A percentile compares a stretch with the other conserved stretches of the same genome.
Conservation (phyloP, 805 yeast species). For the Torulaspora microellipsoides region DNA sequence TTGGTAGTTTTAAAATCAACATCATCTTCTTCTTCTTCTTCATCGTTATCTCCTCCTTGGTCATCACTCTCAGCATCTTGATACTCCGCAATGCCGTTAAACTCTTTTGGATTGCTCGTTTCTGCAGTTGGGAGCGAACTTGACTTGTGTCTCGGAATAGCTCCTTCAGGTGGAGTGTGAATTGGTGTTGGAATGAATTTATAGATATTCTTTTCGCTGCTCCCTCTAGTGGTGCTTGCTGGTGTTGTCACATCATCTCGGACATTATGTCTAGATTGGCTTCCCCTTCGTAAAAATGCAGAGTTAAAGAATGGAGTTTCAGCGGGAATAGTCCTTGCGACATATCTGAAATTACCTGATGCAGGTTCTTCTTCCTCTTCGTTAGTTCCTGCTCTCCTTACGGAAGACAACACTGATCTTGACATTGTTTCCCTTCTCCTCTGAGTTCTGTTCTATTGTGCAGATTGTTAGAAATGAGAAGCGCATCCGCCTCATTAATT, state of each 20-base stretch:
- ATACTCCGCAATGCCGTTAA: neutral
- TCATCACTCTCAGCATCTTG: neutral
- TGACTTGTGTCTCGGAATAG: too few species aligned
- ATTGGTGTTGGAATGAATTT: too few species aligned
- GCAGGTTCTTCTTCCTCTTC: constrained; percentile 14
- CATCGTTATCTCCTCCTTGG: neutral
- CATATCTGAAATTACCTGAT: constrained; percentile 3
- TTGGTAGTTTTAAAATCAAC: neutral
- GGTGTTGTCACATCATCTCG: too few species aligned
- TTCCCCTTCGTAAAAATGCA: neutral
- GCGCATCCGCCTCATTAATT: neutral
- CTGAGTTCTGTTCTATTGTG: too few species aligned
- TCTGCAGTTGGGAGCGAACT: constrained; percentile 2
- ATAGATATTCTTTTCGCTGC: too few species aligned
- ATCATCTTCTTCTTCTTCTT: constrained; percentile 2
- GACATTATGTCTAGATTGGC: neutral
- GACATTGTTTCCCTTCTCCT: neutral
- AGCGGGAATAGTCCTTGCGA: constrained; percentile 11
- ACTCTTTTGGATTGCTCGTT: constrained; percentile 4
- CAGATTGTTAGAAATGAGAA: too few species aligned
- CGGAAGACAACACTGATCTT: constrained; percentile 3
- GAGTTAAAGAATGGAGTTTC: constrained; percentile 8
- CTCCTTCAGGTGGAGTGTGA: too few species aligned
- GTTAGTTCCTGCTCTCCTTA: constrained; percentile 3
- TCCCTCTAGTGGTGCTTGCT: too few species aligned